Conservation (phyloP, 2,329 filamentous ascomycete genomes). For the Diplocarpon rosae region DNA sequence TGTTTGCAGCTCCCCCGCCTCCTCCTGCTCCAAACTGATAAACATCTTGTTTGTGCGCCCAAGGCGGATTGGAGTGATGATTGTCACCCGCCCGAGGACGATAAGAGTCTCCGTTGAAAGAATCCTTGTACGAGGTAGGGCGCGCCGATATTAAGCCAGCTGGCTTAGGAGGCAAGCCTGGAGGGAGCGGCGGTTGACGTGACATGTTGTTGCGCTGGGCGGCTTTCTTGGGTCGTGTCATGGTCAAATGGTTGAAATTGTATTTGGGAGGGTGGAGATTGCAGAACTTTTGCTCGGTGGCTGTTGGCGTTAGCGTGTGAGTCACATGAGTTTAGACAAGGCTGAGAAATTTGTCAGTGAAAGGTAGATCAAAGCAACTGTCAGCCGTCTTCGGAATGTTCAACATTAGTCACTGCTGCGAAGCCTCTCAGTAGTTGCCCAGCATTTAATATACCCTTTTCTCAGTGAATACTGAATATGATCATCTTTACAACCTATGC, state of each 20-base stretch:
- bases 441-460: no score
- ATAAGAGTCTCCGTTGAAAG: constrained; percentile 16
- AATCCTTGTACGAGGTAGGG: background rate
- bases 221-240: constrained; percentile 2
- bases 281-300: background rate
- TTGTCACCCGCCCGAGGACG: constrained; percentile 5
- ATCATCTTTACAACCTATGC: no score
- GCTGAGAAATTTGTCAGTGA: background rate
- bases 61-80: constrained; percentile 1
- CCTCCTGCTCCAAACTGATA: constrained; percentile 16
- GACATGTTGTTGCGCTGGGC: constrained; percentile 18
- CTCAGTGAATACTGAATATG: no score
- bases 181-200: constrained; percentile 22
- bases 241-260: background rate
- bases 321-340: background rate
- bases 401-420: no score
- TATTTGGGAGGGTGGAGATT: background rate
- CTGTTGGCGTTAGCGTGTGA: constrained; percentile 1
- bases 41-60: constrained; percentile 6
- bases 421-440: no score
- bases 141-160: background rate
- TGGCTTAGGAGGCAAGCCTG: constrained; percentile 19
- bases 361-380: no score
- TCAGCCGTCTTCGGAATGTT: no score
- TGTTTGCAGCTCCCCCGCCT: constrained; percentile 3